phyloP scores from a whole-genome alignment of 2,329 filamentous ascomycete species.

The Penicillium digitatum region DNA sequence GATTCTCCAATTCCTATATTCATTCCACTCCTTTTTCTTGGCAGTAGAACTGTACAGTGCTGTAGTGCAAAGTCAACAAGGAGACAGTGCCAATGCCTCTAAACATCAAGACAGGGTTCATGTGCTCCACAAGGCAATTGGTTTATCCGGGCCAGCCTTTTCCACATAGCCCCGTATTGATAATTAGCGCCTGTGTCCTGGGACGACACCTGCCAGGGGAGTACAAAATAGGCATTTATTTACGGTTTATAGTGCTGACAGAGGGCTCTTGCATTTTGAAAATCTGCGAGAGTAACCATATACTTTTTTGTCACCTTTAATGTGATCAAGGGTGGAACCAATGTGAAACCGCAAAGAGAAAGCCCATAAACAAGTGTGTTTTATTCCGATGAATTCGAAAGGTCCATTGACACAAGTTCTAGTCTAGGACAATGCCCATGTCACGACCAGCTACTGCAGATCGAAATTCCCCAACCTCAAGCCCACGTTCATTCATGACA shows the following conservation, averaged over 20 bases:
- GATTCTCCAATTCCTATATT: constrained; percentile 17
- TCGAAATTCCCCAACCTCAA: constrained; percentile 45
- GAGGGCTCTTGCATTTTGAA: neutral
- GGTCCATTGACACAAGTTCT: neutral
- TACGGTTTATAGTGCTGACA: neutral
- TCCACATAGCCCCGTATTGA: neutral
- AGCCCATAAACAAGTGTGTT: neutral
- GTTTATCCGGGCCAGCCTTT: constrained; percentile 1
- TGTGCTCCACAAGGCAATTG: constrained; percentile 7
- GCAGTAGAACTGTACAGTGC: neutral
- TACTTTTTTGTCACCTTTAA: neutral
- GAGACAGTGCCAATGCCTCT: neutral
- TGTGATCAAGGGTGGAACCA: neutral
- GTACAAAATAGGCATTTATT: neutral
- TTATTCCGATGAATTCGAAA: neutral
- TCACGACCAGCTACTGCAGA: constrained; percentile 30
- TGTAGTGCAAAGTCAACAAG: neutral
- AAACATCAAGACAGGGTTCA: neutral
- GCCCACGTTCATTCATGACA: constrained; percentile 54
- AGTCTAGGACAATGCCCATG: constrained; percentile 31
- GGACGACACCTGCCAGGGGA: neutral
- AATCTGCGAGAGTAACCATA: neutral
- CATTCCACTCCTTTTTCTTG: neutral
- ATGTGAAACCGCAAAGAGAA: neutral
- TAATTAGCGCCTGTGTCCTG: neutral